These are phyloP conservation scores for Anaeromyces robustus DNA, from an alignment of 192 early-diverging fungal genomes.

Conservation along the genomic window DNA sequence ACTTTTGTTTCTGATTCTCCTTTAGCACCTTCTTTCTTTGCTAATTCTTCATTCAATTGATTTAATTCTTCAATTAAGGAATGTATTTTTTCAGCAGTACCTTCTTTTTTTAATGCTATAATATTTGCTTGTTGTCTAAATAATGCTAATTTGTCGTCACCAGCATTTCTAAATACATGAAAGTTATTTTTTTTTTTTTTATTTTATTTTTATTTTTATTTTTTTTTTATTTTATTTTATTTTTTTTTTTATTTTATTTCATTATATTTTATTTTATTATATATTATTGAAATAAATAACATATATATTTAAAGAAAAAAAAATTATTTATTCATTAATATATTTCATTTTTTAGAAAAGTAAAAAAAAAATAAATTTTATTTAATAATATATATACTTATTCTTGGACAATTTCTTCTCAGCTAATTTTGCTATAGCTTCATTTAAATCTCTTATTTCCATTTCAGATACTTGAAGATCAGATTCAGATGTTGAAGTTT, in stretches of 20 bases:
- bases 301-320: too few species aligned
- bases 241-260: too few species aligned
- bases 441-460: constrained; percentile 28
- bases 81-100: constrained; percentile 19
- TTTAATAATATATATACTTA: constrained; percentile 11
- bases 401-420: constrained; percentile 25
- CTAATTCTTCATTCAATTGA: constrained; percentile 14
- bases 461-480: constrained; percentile 25
- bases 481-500: constrained; percentile 18
- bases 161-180: constrained; percentile 13
- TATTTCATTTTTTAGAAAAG: too few species aligned
- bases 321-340: too few species aligned
- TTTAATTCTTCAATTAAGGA: constrained; percentile 18
- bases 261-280: too few species aligned
- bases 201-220: not conserved
- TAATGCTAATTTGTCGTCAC: constrained; percentile 40
- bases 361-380: too few species aligned
- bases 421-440: constrained; percentile 26
- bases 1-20: constrained; percentile 8
- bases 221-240: not conserved
- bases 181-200: too few species aligned
- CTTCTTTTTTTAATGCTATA: constrained; percentile 40
- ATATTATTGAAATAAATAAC: too few species aligned
- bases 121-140: constrained; percentile 44
- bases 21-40: constrained; percentile 18